Evolutionary conservation across 352 stramenopile species (phyloP).

Genomic region (Phytophthora pistaciae): DNA sequence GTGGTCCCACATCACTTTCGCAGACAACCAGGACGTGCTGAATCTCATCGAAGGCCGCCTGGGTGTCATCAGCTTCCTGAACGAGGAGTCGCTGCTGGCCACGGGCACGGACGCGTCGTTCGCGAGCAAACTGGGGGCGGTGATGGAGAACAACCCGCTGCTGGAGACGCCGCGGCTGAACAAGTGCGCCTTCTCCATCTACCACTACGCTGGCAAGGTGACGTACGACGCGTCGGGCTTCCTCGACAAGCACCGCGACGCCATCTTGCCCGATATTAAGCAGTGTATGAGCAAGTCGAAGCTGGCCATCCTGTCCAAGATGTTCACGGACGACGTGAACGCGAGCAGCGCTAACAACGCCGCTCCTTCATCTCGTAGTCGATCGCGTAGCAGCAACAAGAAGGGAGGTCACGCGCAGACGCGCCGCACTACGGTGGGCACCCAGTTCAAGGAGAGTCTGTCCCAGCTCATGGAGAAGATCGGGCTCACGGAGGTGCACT

Average conservation of each 20-base stretch:
- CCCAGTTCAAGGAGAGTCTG: conserved; percentile 89
- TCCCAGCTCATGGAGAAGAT: conserved; percentile 90
- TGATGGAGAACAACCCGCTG: conserved; percentile 90
- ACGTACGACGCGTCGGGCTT: conserved; percentile 87
- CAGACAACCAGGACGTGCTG: conserved; percentile 92
- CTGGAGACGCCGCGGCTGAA: conserved; percentile 87
- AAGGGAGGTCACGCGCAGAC: conserved; percentile 64
- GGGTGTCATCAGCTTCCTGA: conserved; percentile 91
- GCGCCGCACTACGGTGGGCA: conserved; percentile 79
- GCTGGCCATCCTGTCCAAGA: conserved; percentile 72
- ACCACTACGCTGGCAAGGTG: conserved; percentile 90
- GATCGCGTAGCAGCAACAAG: conserved; percentile 43
- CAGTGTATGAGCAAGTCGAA: conserved; percentile 83
- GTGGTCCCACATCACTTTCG: conserved; percentile 91
- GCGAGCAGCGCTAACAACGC: conserved; percentile 20
- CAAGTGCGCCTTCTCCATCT: conserved; percentile 85
- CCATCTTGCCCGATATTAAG: conserved; percentile 87
- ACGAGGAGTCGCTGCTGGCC: conserved; percentile 89
- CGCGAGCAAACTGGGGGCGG: conserved; percentile 86
- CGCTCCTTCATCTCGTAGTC: conserved; percentile 20
- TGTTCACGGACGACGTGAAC: conserved; percentile 69
- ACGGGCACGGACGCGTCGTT: conserved; percentile 90
- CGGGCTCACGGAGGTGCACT: conserved; percentile 85
- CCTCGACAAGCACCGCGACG: conserved; percentile 88
- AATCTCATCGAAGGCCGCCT: conserved; percentile 91